Evolutionary conservation across 306 rosid species (phyloP), one percentile per base, ranked within the genome.

Genomic region (Astragalus membranaceus): DNA sequence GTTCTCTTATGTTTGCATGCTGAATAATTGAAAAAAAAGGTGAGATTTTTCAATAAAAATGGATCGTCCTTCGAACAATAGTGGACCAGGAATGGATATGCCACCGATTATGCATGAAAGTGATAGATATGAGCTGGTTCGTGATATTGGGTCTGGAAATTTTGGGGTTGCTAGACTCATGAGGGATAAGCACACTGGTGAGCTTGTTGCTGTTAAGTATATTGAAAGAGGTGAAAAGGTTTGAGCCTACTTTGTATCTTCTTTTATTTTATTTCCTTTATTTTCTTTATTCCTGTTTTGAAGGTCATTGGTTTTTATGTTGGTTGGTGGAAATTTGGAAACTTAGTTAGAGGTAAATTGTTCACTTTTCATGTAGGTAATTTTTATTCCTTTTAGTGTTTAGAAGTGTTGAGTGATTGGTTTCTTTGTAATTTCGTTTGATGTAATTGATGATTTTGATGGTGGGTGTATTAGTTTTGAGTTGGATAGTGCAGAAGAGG

Each of bases 221-320:
- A 90, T 93, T 78, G 97, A 93, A 92, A 85, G 98, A 88, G 98
- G 98, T 82, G 98, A 88, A 75, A 93, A 90, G 98, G 97, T 93
- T 79, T 78, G 96, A 76, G 11, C 81, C 74, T 52, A 13, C 64
- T 55, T 48, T 49, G 8, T 80, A 46, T 13, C 3, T 62, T 3
- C 52, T 13, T 9, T n/a, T 61, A 2, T 16, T 10, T 1, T 58
- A 5, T 3, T 1, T 10, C 8, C 11, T 0, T n/a, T n/a, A n/a
- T 63, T 2, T 68, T n/a, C 17, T 10, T 8, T 58, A 7, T 5
- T 10, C 10, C 42, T 62, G 13, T 58, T n/a, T 16, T 47, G 8
- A 14, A 58, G 42, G 37, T 65, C 29, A 23, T 70, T 65, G 50
- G 43, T 33, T 61, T 63, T 2, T 17, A 47, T 43, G 29, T 61